phyloP scores from a whole-genome alignment of 2,329 filamentous ascomycete species.

The Metarhizium brunneum region DNA sequence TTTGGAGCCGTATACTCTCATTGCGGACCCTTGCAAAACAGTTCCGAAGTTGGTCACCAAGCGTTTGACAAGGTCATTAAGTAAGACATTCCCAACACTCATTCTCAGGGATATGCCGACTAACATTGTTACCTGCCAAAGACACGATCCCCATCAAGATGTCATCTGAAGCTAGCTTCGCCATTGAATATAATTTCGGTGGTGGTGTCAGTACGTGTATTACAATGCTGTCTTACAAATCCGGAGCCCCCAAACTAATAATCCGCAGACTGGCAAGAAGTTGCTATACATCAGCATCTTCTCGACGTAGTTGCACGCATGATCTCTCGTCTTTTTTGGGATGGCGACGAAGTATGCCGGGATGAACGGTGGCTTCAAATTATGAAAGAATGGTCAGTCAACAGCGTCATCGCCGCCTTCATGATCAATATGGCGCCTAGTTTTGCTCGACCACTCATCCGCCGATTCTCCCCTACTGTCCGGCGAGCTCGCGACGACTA shows the following conservation, averaged over 20 bases:
- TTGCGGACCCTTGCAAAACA: slow-evolving; percentile 7
- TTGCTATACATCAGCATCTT: slow-evolving; percentile 1
- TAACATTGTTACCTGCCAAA: not conserved
- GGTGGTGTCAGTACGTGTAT: not conserved
- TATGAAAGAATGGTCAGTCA: slow-evolving; percentile 8
- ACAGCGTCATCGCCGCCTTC: slow-evolving; percentile 8
- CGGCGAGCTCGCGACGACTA: slow-evolving; percentile 5
- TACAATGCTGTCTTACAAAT: not conserved
- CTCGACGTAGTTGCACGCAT: slow-evolving; percentile 7
- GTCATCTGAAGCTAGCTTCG: slow-evolving; percentile 8
- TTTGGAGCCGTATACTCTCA: slow-evolving; percentile 7
- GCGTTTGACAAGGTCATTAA: slow-evolving; percentile 7
- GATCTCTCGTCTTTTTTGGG: slow-evolving; percentile 8
- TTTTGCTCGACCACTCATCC: slow-evolving; percentile 5
- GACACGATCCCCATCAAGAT: slow-evolving; percentile 5
- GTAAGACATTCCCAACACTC: not conserved
- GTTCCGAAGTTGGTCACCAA: slow-evolving; percentile 6
- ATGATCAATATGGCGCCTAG: slow-evolving; percentile 8
- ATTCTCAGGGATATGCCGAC: not conserved
- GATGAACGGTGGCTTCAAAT: slow-evolving; percentile 5
- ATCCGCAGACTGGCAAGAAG: slow-evolving; percentile 6
- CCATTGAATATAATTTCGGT: slow-evolving; percentile 6
- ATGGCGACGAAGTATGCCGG: slow-evolving; percentile 7
- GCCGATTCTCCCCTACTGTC: slow-evolving; percentile 5
- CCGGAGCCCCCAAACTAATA: not conserved